Evolutionary conservation across 129 eudicot species (phyloP).

Genomic region (Lactuca saligna): DNA sequence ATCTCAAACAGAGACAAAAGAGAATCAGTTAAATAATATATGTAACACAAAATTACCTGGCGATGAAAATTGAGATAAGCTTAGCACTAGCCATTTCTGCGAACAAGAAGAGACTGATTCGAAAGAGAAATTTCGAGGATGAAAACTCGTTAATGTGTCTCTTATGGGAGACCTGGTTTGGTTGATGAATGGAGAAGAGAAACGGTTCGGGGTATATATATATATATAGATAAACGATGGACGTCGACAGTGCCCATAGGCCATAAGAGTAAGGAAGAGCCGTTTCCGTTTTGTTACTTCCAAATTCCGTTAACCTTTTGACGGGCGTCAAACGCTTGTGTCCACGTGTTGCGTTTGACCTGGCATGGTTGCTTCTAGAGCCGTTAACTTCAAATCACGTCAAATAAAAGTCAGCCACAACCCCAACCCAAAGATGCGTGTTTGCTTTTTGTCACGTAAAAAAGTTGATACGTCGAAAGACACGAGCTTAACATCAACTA

Average conservation of each 20-base stretch:
- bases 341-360: slow-evolving; percentile 13
- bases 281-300: not conserved
- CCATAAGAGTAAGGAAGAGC: not conserved
- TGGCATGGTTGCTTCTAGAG: slow-evolving; percentile 1
- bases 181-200: not conserved
- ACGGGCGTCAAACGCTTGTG: slow-evolving; percentile 10
- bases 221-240: not conserved
- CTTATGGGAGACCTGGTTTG: not conserved
- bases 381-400: not conserved
- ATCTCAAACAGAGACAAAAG: not conserved
- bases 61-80: slow-evolving; percentile 41
- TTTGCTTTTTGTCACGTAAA: slow-evolving; percentile 18
- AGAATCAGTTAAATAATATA: not conserved
- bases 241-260: not conserved
- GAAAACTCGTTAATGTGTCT: too few species aligned
- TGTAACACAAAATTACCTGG: slow-evolving; percentile 22
- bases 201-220: not conserved
- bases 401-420: slow-evolving; percentile 18
- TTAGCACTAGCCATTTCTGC: slow-evolving; percentile 28
- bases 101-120: not conserved
- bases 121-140: too few species aligned
- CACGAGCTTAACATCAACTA: not conserved
- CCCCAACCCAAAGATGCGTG: not conserved
- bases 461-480: not conserved
- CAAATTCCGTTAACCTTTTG: not conserved